Conservation (phyloP, 768 basidiomycete genomes). For the Chalciporus piperatus region DNA sequence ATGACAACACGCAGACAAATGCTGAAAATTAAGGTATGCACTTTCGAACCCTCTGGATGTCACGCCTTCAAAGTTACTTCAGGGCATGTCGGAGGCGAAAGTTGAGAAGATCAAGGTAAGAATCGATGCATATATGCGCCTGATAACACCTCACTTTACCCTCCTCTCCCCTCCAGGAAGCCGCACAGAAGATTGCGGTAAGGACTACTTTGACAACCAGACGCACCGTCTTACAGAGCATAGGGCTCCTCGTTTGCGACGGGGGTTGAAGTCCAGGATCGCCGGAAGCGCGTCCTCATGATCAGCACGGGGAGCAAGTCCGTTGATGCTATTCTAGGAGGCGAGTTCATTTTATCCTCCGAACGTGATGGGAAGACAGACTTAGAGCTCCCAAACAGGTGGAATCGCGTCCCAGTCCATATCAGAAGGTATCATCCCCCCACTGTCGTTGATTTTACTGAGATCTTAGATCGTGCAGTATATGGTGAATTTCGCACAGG, state of each 20-base stretch:
- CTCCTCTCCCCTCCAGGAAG: constrained; percentile 57
- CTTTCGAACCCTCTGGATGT: background rate
- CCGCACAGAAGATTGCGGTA: constrained; percentile 83
- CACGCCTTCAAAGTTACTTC: background rate
- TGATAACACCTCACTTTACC: background rate
- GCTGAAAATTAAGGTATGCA: constrained; percentile 83
- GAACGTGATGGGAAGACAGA: background rate
- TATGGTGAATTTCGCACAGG: constrained; percentile 97
- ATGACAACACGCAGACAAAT: constrained; percentile 91
- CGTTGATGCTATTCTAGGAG: constrained; percentile 86
- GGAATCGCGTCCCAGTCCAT: constrained; percentile 92
- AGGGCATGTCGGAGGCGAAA: constrained; percentile 97
- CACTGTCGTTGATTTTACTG: background rate
- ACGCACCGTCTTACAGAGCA: background rate
- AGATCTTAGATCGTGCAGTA: constrained; percentile 43
- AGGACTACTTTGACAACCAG: background rate
- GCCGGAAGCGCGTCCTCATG: constrained; percentile 70
- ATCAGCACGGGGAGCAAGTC: constrained; percentile 93
- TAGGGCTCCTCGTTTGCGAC: constrained; percentile 92
- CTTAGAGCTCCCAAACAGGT: constrained; percentile 41
- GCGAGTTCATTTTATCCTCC: constrained; percentile 33
- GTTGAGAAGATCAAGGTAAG: constrained; percentile 92
- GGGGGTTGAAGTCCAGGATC: constrained; percentile 87
- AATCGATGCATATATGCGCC: constrained; percentile 5
- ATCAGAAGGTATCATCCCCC: constrained; percentile 62